phyloP scores from a whole-genome alignment of 768 basidiomycete species.

The Boletus insuetus region DNA sequence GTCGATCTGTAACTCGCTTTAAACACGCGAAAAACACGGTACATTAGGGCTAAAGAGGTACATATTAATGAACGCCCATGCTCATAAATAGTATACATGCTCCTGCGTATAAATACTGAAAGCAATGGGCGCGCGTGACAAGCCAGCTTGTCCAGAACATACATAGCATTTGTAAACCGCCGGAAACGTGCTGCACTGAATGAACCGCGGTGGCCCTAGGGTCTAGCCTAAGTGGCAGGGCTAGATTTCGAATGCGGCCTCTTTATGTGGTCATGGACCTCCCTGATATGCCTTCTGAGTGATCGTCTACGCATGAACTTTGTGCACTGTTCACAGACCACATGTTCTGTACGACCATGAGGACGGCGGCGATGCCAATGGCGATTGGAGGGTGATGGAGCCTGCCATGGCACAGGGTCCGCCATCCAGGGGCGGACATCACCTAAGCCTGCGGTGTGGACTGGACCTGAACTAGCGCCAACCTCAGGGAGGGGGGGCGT shows the following conservation, averaged over 20 bases:
- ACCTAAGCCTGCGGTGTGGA: neutral
- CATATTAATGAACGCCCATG: neutral
- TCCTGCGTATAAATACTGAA: neutral
- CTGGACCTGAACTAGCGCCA: neutral
- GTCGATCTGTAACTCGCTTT: constrained; percentile 3
- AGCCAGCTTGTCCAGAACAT: neutral
- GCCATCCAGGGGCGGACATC: neutral
- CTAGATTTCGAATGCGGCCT: constrained; percentile 4
- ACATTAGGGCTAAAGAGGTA: neutral
- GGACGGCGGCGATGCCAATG: neutral
- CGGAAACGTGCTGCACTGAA: neutral
- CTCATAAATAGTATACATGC: neutral
- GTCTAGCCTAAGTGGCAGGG: neutral
- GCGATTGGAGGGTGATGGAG: neutral
- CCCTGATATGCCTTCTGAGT: constrained; percentile 14
- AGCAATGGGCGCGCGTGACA: neutral
- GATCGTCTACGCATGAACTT: constrained; percentile 19
- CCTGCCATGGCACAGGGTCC: constrained; percentile 3
- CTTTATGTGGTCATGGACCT: constrained; percentile 19
- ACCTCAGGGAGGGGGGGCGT: neutral
- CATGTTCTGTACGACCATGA: neutral
- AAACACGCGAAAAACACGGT: constrained; percentile 1
- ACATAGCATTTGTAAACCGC: neutral
- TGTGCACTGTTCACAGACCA: constrained; percentile 6
- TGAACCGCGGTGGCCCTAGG: neutral